Conservation (phyloP, 2,329 filamentous ascomycete species). For the Pseudogymnoascus sp. region DNA sequence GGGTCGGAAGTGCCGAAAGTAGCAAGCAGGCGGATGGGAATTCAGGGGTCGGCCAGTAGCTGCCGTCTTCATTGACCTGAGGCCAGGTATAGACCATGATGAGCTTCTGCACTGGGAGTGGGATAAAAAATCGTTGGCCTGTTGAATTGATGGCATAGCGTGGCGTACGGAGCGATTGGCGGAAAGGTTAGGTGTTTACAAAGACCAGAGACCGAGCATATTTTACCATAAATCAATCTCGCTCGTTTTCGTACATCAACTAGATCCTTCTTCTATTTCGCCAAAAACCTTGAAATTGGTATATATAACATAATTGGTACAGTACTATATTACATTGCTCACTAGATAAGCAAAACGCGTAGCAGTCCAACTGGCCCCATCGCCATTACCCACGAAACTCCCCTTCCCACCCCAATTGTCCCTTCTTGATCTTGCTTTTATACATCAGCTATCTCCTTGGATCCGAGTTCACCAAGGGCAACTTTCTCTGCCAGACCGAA, state of each 20-base stretch:
- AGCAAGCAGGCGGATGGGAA: not conserved
- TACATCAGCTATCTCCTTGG: not conserved
- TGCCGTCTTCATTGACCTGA: not conserved
- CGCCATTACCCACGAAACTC: not conserved
- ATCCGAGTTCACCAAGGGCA: not conserved
- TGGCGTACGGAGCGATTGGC: conserved; percentile 1
- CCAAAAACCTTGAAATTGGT: not conserved
- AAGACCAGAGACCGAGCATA: not conserved
- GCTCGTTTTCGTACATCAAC: not conserved
- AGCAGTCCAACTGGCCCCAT: not conserved
- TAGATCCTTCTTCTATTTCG: not conserved
- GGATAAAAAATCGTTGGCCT: not conserved
- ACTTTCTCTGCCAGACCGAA: conserved; percentile 19
- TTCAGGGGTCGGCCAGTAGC: not conserved
- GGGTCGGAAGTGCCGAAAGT: conserved; percentile 11
- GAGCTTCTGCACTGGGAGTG: not conserved
- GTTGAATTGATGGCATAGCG: conserved; percentile 6
- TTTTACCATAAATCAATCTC: not conserved
- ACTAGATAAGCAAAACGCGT: not conserved
- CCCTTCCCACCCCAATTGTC: not conserved
- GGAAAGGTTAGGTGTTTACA: not conserved
- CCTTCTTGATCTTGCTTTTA: not conserved
- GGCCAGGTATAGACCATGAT: not conserved
- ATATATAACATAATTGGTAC: not conserved
- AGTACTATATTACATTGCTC: not conserved